phyloP scores from a whole-genome alignment of 2,329 filamentous ascomycete species.

The Huntiella moniliformis region DNA sequence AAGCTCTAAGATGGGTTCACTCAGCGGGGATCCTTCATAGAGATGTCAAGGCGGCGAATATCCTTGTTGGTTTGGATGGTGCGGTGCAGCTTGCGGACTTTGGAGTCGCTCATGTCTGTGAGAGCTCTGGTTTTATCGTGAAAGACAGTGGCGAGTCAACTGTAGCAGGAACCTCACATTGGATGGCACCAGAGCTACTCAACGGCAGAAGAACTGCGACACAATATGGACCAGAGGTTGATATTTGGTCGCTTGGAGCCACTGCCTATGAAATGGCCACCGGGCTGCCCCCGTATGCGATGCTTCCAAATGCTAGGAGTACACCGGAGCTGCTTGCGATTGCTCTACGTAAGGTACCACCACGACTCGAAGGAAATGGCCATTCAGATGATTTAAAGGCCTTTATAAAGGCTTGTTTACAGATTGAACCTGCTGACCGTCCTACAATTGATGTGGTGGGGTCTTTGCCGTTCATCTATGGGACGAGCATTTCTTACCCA shows the following conservation, averaged over 20 bases:
- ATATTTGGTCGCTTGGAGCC: conserved; percentile 74
- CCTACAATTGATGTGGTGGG: conserved; percentile 53
- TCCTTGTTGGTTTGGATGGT: conserved; percentile 59
- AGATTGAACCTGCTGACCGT: conserved; percentile 46
- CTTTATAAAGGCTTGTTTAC: conserved; percentile 54
- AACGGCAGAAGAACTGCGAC: conserved; percentile 25
- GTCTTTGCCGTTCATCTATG: conserved; percentile 47
- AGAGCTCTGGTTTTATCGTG: neutral
- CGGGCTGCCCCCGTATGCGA: conserved; percentile 52
- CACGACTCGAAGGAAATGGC: conserved; percentile 50
- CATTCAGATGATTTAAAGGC: conserved; percentile 52
- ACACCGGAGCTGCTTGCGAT: conserved; percentile 22
- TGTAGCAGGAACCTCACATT: conserved; percentile 66
- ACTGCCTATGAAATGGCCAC: conserved; percentile 68
- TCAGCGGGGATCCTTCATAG: conserved; percentile 50
- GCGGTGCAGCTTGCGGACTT: conserved; percentile 70
- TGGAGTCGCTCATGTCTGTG: conserved; percentile 47
- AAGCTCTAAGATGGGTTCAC: conserved; percentile 50
- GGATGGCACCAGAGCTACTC: conserved; percentile 71
- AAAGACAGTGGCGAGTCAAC: conserved; percentile 39
- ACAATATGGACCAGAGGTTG: conserved; percentile 48
- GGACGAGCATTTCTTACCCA: conserved; percentile 44
- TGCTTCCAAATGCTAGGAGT: conserved; percentile 20
- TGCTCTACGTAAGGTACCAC: conserved; percentile 41
- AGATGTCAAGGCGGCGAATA: conserved; percentile 61